Conservation (phyloP, 345 rosid species). For the Salix koriyanagi region DNA sequence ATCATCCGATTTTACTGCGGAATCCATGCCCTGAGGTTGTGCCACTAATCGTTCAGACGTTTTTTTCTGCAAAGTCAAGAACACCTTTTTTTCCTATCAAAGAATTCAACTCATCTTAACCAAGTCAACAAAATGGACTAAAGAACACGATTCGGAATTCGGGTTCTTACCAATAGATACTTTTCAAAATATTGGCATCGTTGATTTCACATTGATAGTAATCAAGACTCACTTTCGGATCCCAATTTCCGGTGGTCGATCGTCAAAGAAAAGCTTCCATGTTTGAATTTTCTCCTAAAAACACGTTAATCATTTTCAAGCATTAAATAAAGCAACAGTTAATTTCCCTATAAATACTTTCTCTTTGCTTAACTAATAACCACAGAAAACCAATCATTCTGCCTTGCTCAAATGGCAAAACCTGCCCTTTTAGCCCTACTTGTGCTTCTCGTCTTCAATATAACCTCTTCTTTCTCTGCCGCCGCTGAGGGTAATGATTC, state of each 20-base stretch:
- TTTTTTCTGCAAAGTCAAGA: too few relatives aligned
- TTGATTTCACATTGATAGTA: not conserved
- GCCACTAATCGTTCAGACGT: not conserved
- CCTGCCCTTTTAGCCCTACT: not conserved
- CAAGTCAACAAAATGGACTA: not conserved
- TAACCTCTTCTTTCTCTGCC: conserved; percentile 8
- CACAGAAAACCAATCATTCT: not conserved
- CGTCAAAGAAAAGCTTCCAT: too few relatives aligned
- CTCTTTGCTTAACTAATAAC: not conserved
- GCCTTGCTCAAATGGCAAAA: conserved; percentile 1
- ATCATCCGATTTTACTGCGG: too few relatives aligned
- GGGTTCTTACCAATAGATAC: too few relatives aligned
- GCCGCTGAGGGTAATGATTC: conserved; percentile 17
- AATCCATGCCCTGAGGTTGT: not conserved
- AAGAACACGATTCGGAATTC: not conserved
- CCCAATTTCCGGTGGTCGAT: too few relatives aligned
- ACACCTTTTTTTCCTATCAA: not conserved
- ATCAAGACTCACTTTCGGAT: not conserved
- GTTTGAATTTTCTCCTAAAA: not conserved
- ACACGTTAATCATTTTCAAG: not conserved
- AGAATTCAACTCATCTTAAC: not conserved
- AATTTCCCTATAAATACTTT: not conserved
- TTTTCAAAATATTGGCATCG: not conserved
- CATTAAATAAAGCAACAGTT: not conserved
- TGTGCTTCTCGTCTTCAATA: conserved; percentile 6